Evolutionary conservation across 169 alveolate species (phyloP).

Genomic region (Plasmodium fragile): DNA sequence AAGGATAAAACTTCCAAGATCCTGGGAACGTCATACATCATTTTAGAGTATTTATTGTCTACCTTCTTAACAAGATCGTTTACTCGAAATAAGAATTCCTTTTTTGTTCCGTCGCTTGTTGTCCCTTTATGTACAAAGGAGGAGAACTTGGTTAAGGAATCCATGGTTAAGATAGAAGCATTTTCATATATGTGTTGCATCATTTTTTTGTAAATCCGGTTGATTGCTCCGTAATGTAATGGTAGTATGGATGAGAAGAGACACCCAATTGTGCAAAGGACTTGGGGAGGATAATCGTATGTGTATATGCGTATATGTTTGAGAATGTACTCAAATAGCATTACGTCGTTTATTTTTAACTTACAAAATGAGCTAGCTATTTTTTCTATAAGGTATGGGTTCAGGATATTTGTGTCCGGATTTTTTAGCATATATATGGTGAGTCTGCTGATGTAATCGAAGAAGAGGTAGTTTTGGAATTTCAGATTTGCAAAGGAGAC

Average conservation of each 20-base stretch:
- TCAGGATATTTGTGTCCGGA: conserved; percentile 6
- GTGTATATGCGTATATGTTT: conserved; percentile 41
- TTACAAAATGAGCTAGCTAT: conserved; percentile 64
- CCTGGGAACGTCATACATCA: conserved; percentile 80
- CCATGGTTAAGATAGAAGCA: conserved; percentile 14
- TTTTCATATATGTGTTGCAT: conserved; percentile 19
- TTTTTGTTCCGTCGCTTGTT: background rate
- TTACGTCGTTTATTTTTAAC: conserved; percentile 82
- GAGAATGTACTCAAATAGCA: conserved; percentile 76
- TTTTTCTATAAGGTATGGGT: conserved; percentile 76
- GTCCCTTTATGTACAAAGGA: conserved; percentile 76
- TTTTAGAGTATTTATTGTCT: conserved; percentile 20
- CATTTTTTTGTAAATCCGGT: conserved; percentile 65
- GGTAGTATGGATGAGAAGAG: conserved; percentile 48
- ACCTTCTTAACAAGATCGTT: conserved; percentile 31
- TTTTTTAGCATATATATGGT: conserved; percentile 54
- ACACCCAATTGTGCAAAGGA: conserved; percentile 42
- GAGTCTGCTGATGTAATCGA: conserved; percentile 71
- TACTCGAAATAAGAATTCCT: conserved; percentile 53
- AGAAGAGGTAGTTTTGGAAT: conserved; percentile 75
- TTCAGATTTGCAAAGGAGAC: conserved; percentile 79
- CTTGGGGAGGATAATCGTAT: conserved; percentile 74
- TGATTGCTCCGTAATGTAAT: conserved; percentile 66
- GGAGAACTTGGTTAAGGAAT: conserved; percentile 67
- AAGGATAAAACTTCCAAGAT: conserved; percentile 77